Percentiles rank a stretch among this genome's conserved stretches.
Evolutionary conservation across 2,329 filamentous ascomycete species (phyloP).

Genomic region (Ustilaginoidea virens): DNA sequence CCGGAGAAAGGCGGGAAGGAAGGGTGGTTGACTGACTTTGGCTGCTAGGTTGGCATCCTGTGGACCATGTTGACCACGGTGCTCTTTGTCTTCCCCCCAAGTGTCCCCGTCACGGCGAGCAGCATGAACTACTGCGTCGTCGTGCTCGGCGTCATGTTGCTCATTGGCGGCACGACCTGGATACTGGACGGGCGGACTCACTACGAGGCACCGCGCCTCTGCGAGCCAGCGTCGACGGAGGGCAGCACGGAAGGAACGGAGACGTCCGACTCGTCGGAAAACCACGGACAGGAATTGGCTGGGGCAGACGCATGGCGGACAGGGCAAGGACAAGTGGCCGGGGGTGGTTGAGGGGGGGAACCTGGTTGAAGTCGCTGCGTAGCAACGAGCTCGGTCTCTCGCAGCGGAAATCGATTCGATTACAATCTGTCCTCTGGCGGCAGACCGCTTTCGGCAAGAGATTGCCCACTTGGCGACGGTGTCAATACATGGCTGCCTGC

Average conservation of each 20-base stretch:
- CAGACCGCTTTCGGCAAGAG: too few species aligned
- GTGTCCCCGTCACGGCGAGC: constrained; percentile 42
- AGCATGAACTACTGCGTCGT: constrained; percentile 51
- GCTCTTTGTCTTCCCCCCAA: constrained; percentile 60
- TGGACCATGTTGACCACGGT: constrained; percentile 59
- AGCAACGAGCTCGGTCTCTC: too few species aligned
- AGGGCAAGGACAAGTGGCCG: too few species aligned
- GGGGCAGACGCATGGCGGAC: too few species aligned
- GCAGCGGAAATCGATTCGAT: too few species aligned
- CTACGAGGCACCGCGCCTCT: constrained; percentile 21
- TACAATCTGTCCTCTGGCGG: too few species aligned
- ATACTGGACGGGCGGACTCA: constrained; percentile 32
- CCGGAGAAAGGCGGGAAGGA: too few species aligned
- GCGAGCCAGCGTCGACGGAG: constrained; percentile 6
- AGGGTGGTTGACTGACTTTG: not conserved
- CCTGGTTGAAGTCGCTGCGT: too few species aligned
- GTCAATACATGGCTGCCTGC: too few species aligned
- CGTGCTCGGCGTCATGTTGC: constrained; percentile 30
- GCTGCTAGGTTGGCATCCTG: constrained; percentile 31
- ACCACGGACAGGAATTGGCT: too few species aligned
- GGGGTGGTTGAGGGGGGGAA: too few species aligned
- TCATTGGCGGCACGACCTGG: constrained; percentile 29
- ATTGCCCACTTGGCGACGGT: too few species aligned
- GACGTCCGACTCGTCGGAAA: not conserved
- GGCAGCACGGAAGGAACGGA: constrained; percentile 5